Evolutionary conservation across 2,329 filamentous ascomycete genomes (phyloP).

Genomic region (Colletotrichum sp.): DNA sequence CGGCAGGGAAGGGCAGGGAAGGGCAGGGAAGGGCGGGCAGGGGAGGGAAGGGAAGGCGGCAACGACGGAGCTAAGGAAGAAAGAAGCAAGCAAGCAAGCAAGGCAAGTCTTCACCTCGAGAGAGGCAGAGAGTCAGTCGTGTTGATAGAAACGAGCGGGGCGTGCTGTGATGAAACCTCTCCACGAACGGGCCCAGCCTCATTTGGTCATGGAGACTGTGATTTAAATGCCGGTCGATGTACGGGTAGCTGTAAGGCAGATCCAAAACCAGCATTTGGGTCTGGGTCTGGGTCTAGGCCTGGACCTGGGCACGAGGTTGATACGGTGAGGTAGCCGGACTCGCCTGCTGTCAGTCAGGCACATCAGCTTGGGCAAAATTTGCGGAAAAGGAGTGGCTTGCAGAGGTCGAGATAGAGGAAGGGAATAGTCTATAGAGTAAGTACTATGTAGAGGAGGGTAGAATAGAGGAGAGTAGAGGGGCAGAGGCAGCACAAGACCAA

Average conservation of each 20-base stretch:
- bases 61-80: background rate
- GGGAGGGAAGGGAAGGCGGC: background rate
- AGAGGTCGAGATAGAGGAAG: background rate
- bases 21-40: background rate
- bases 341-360: constrained; percentile 25
- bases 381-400: background rate
- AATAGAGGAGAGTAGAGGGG: background rate
- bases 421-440: background rate
- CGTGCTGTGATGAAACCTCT: constrained; percentile 47
- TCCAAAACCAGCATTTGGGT: background rate
- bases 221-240: background rate
- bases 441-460: background rate
- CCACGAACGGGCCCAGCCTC: constrained; percentile 48
- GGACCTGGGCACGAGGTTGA: background rate
- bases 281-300: background rate
- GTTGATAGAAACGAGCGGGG: constrained; percentile 41
- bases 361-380: constrained; percentile 24
- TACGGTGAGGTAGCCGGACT: background rate
- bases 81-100: background rate
- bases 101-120: background rate
- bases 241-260: background rate
- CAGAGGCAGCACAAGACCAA: constrained; percentile 23
- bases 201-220: constrained; percentile 46
- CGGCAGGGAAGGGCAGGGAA: background rate
- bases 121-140: background rate